Percentiles rank a stretch among this genome's conserved stretches.
These are phyloP conservation scores for Zygosaccharomyces pseudorouxii DNA, from an alignment of 805 yeast species.

Conservation along the genomic window DNA sequence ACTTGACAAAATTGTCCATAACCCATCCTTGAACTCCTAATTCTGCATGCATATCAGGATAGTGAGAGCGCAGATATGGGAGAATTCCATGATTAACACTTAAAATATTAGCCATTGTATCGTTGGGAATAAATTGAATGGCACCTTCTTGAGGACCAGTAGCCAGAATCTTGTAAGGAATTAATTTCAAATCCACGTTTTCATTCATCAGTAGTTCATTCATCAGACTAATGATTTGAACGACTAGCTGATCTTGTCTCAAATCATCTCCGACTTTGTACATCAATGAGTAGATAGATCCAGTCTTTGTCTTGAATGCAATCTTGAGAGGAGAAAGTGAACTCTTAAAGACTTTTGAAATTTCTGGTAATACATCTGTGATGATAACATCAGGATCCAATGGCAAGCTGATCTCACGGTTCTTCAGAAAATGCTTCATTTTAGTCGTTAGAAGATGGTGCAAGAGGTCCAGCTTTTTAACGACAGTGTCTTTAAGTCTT, in stretches of 20 bases:
- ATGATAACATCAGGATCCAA: conserved; percentile 74
- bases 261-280: conserved; percentile 93
- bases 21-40: conserved; percentile 44
- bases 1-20: conserved; percentile 91
- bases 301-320: conserved; percentile 57
- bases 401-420: conserved; percentile 63
- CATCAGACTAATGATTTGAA: conserved; percentile 87
- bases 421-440: conserved; percentile 38
- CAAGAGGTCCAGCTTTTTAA: conserved; percentile 66
- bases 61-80: conserved; percentile 61
- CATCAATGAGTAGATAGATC: conserved; percentile 67
- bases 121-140: conserved; percentile 91
- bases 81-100: conserved; percentile 71
- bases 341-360: conserved; percentile 84
- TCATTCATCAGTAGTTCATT: conserved; percentile 83
- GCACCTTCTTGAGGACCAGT: conserved; percentile 90
- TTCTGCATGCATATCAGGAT: conserved; percentile 45
- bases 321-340: conserved; percentile 85
- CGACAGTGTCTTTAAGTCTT: conserved; percentile 66
- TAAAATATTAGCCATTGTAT: conserved; percentile 76
- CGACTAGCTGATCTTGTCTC: conserved; percentile 94
- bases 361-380: conserved; percentile 72
- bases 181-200: conserved; percentile 79
- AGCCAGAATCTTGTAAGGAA: conserved; percentile 87
- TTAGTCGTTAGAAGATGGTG: conserved; percentile 41